Evolutionary conservation across 2,329 filamentous ascomycete genomes (phyloP).

Genomic region (Paecilomyces niveus): DNA sequence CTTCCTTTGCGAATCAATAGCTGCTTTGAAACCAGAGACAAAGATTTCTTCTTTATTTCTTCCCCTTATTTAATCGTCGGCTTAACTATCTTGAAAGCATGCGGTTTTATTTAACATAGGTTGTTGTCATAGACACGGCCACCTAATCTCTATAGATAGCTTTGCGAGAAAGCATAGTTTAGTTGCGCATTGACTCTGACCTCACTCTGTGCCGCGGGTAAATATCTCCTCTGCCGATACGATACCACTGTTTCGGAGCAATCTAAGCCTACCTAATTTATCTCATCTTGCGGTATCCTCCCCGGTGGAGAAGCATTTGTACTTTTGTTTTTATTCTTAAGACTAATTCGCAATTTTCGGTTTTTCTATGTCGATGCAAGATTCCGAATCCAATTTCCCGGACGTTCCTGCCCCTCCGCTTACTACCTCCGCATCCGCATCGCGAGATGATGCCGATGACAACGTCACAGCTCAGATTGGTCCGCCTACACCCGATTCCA

Average conservation of each 20-base stretch:
- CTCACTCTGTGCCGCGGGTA: no score
- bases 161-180: no score
- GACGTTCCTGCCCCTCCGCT: not conserved
- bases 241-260: not conserved
- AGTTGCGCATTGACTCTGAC: no score
- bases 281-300: not conserved
- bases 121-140: no score
- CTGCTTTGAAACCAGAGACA: no score
- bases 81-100: no score
- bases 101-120: no score
- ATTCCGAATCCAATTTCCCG: not conserved
- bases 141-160: no score
- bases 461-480: not conserved
- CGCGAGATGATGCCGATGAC: not conserved
- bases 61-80: no score
- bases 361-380: not conserved
- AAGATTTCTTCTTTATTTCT: no score
- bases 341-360: not conserved
- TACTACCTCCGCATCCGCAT: not conserved
- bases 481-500: not conserved
- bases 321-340: not conserved
- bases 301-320: not conserved
- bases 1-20: no score
- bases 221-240: not conserved
- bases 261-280: not conserved